Conservation (phyloP, 2,329 filamentous ascomycete species). For the Allantophomopsis lycopodina region DNA sequence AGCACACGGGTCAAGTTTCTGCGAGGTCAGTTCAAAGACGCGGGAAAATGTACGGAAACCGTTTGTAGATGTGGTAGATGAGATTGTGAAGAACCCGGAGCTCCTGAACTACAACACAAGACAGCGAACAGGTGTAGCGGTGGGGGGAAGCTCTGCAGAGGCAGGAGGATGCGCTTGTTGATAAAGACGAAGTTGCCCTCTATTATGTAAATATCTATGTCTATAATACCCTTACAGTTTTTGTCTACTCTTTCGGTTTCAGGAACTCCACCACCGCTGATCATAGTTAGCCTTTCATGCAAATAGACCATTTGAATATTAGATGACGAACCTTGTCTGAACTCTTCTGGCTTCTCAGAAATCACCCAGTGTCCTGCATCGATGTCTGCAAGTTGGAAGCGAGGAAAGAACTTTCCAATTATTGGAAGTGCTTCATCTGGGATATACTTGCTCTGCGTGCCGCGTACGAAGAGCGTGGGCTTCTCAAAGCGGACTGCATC, state of each 20-base stretch:
- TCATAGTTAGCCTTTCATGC: no score
- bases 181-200: slow-evolving; percentile 1
- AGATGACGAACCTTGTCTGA: slow-evolving; percentile 50
- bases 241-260: slow-evolving; percentile 23
- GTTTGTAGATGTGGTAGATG: slow-evolving; percentile 36
- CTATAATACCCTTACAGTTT: background rate
- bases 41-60: slow-evolving; percentile 34
- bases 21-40: slow-evolving; percentile 39
- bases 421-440: slow-evolving; percentile 69
- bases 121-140: slow-evolving; percentile 7
- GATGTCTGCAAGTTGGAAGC: slow-evolving; percentile 59
- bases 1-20: slow-evolving; percentile 31
- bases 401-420: slow-evolving; percentile 71
- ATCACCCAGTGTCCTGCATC: slow-evolving; percentile 81
- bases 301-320: background rate
- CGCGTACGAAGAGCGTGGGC: slow-evolving; percentile 68
- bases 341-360: slow-evolving; percentile 73
- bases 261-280: slow-evolving; percentile 53
- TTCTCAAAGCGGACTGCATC: slow-evolving; percentile 56
- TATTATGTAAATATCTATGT: background rate
- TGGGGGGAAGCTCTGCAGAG: slow-evolving; percentile 7
- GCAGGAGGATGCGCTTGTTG: slow-evolving; percentile 13
- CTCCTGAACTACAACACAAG: slow-evolving; percentile 19
- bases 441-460: slow-evolving; percentile 65
- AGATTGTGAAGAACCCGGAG: slow-evolving; percentile 29